phyloP scores from a whole-genome alignment of 441 rosid genomes.

The Jatropha multifida region DNA sequence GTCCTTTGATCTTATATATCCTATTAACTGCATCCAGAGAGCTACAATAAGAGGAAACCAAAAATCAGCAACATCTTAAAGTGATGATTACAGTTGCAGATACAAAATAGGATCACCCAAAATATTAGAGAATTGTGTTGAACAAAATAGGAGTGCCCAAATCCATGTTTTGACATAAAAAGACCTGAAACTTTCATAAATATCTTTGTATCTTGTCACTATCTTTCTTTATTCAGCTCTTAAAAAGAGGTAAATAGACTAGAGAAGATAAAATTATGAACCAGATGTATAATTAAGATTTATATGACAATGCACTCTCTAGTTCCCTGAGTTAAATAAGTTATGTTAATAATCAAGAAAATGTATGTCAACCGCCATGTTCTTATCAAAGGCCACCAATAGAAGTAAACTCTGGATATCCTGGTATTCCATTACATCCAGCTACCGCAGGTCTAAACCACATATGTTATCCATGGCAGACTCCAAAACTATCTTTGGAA shows the following conservation, averaged over 20 bases:
- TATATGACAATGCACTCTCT: neutral
- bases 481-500: neutral
- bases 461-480: neutral
- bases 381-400: neutral
- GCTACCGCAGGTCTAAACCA: neutral
- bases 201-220: neutral
- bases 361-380: neutral
- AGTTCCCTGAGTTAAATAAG: conserved; percentile 1
- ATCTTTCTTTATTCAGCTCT: neutral
- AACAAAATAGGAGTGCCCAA: neutral
- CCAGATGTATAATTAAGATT: neutral
- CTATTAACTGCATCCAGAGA: conserved; percentile 70
- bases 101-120: neutral
- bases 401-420: neutral
- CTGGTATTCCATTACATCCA: conserved; percentile 1
- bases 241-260: neutral
- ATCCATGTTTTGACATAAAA: neutral
- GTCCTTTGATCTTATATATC: conserved; percentile 92
- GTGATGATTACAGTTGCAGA: neutral
- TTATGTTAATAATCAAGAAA: neutral
- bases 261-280: neutral
- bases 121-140: neutral
- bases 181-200: neutral
- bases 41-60: conserved; percentile 33
- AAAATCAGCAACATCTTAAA: neutral